Evolutionary conservation across 1,139 yeast species (phyloP).

Genomic region (Yarrowia galli): DNA sequence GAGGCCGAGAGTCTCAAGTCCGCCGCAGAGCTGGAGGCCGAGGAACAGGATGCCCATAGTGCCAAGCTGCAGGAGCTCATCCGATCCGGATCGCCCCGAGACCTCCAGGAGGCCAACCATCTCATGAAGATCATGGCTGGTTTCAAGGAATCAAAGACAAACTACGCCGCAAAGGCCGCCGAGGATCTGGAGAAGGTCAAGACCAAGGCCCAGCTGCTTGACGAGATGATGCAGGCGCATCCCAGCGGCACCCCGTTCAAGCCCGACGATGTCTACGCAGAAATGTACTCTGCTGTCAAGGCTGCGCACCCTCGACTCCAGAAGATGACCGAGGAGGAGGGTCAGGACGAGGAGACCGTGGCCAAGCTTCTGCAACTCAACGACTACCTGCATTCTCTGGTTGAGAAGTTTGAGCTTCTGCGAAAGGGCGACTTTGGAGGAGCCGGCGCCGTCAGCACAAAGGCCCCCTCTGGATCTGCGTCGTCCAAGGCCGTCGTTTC

Average conservation of each 20-base stretch:
- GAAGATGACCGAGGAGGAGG: constrained; percentile 76
- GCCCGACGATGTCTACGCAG: constrained; percentile 65
- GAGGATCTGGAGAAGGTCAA: constrained; percentile 86
- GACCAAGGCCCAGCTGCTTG: constrained; percentile 87
- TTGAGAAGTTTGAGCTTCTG: constrained; percentile 71
- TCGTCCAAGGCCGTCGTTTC: constrained; percentile 51
- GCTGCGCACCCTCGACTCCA: constrained; percentile 88
- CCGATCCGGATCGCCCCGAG: constrained; percentile 95
- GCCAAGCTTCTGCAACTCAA: constrained; percentile 71
- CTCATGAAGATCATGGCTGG: constrained; percentile 99
- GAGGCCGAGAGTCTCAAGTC: constrained; percentile 92
- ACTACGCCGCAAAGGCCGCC: constrained; percentile 79
- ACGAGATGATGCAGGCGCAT: constrained; percentile 80
- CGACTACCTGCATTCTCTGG: constrained; percentile 74
- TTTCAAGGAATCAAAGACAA: constrained; percentile 72
- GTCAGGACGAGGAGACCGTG: constrained; percentile 64
- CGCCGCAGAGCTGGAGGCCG: constrained; percentile 87
- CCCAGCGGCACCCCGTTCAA: constrained; percentile 56
- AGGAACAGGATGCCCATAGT: constrained; percentile 89
- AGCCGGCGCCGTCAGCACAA: constrained; percentile 65
- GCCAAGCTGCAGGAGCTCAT: constrained; percentile 96
- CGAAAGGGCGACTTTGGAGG: constrained; percentile 68
- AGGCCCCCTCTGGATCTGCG: constrained; percentile 45
- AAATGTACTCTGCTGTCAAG: constrained; percentile 79
- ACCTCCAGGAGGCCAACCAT: constrained; percentile 93